Base-by-base conservation (phyloP, 305 asterid species). In the Plantago lanceolata region DNA sequence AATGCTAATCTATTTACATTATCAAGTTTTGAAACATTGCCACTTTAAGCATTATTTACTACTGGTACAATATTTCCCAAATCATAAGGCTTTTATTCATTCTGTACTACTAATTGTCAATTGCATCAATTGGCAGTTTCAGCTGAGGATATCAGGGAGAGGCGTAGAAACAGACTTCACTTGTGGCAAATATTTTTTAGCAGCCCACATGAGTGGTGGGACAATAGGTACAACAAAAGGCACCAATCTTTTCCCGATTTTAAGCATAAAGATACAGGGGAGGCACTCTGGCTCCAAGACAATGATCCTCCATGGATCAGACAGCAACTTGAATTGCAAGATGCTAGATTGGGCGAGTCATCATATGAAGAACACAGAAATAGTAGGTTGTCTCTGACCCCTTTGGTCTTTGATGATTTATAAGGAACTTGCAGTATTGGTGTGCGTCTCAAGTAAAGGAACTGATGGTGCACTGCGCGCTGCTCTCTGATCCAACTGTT, bases 261-360 rank as follows among this genome's bases (percentile, higher is more conserved):
- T 66, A 85, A 71, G 77, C 87, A 92, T 78, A 84, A 75, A 73
- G 83, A 77, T 73, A 84, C 96, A 2, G 81, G 80, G 65, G 98
- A 92, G 80, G 78, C 59, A 16, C 95, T 89, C 50, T 89, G 95
- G 95, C 81, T 89, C 47, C 5, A 0, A 0, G 66, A 24, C 26
- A 52, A 7, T 28, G 96, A 92, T 76, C 98, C 98, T 47, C 91
- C 95, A 33, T 92, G 96, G 98, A 68, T 92, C 71, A 79, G 50
- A 65, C 51, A 79, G 64, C 98, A 92, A 61, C 92, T 92, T 58
- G 65, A 72, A 55, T 18, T 80, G 71, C 75, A 57, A 14, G 94
- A 92, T 80, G 76, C 93, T 61, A 75, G 79, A 72, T 63, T 64
- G 20, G 43, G 50, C 29, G 64, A 68, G 66, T 72, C 2, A 26